Conservation (phyloP, 2,329 filamentous ascomycete species). For the Colletotrichum sojae region DNA sequence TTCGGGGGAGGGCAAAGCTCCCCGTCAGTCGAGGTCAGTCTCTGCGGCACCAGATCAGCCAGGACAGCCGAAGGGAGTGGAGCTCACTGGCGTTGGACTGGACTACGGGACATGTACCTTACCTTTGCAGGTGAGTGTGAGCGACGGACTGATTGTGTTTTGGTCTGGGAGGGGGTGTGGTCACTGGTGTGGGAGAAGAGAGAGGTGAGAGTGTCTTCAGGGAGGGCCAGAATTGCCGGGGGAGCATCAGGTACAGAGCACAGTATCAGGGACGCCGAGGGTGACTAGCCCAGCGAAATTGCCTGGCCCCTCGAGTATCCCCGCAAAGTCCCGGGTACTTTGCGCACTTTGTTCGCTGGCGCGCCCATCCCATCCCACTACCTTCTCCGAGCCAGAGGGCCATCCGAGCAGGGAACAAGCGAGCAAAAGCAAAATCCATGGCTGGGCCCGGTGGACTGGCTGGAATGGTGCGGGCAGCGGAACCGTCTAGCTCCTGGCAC, state of each 20-base stretch:
- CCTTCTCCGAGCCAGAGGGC: conserved; percentile 1
- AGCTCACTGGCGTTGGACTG: conserved; percentile 37
- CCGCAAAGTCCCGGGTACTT: conserved; percentile 38
- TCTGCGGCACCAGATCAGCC: conserved; percentile 36
- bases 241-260: conserved; percentile 39
- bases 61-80: conserved; percentile 37
- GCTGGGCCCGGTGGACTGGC: conserved; percentile 32
- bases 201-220: conserved; percentile 27
- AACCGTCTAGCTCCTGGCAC: conserved; percentile 31
- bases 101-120: conserved; percentile 34
- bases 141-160: conserved; percentile 40
- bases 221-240: conserved; percentile 33
- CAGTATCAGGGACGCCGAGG: conserved; percentile 38
- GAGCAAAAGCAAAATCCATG: conserved; percentile 41
- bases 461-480: conserved; percentile 35
- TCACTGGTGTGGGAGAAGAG: conserved; percentile 7
- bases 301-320: conserved; percentile 37
- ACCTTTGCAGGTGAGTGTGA: conserved; percentile 19
- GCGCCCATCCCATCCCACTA: conserved; percentile 31
- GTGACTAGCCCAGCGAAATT: conserved; percentile 34
- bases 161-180: conserved; percentile 39
- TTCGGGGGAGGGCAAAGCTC: conserved; percentile 50
- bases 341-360: conserved; percentile 36
- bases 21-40: conserved; percentile 43
- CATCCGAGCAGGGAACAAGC: conserved; percentile 37